Base-by-base conservation (phyloP, 345 rosid species). In the Fremontodendron californicum region DNA sequence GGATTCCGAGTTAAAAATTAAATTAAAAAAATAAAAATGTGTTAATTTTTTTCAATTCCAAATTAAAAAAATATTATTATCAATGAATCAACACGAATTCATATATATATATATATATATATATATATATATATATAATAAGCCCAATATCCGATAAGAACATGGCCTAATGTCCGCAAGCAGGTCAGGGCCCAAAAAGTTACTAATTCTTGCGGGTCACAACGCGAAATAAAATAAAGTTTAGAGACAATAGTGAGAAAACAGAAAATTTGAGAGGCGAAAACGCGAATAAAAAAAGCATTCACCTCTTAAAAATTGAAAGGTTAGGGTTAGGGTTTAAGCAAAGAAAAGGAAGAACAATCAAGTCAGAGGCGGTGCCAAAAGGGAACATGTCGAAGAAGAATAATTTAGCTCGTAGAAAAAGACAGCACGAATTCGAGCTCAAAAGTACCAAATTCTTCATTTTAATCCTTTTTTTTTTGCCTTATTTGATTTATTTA, bases 381-480 rank as follows among this genome's bases (percentile, higher is more conserved):
- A 43, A 57, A 40, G 45, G 25, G 57, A 81, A 77, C 84, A 77
- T 96, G 99, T 96, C 99, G 89, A 96, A 96, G 97, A 96, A 96
- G 92, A 96, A 96, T 86, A 82, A 86, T 81, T 86, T 96, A 80
- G 85, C 88, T 52, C 88, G 87, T 9, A 86, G 99, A 78, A 96
- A 89, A 89, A 88, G 82, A 73, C 99, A 89, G 77, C 87, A 96
- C 82, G 97, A 91, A 16, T 94, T 90, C 84, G 96, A 96, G 43
- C 93, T 94, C 33, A 88, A 79, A 83, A 90, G 97, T 94, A 88
- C 2, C 75, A 31, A 21, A 40, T 54, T 51, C 18, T 5, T 49
- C 23, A 52, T 48, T 37, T 73, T 68, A 29, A 62, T 23, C 3
- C 73, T 4, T 1, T 49, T 35, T 63, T 18, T 43, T 15, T 61